Conservation (phyloP, 768 basidiomycete species). For the Brasilioporus rufonigricans region DNA sequence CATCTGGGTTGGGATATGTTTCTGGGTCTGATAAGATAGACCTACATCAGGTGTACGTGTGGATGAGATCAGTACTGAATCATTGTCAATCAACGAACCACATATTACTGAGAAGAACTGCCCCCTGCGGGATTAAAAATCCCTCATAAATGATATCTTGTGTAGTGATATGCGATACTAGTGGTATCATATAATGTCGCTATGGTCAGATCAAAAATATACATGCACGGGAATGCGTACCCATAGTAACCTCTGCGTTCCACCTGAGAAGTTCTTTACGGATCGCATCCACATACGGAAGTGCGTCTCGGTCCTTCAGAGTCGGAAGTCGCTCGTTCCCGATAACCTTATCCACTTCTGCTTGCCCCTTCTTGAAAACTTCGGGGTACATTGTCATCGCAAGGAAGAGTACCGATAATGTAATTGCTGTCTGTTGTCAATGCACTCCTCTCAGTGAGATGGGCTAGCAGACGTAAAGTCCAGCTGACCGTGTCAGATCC, state of each 20-base stretch:
- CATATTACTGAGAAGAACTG: not conserved
- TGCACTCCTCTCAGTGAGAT: not conserved
- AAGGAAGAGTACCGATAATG: constrained; percentile 8
- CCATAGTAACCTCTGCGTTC: not conserved
- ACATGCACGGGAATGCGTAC: not conserved
- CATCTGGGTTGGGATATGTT: constrained; percentile 1
- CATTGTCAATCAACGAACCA: not conserved
- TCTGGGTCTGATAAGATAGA: not conserved
- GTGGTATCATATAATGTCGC: not conserved
- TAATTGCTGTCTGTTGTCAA: constrained; percentile 14
- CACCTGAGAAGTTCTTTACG: constrained; percentile 14
- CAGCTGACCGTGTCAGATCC: constrained; percentile 11
- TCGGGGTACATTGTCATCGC: constrained; percentile 16
- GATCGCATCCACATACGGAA: constrained; percentile 3
- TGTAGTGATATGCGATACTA: constrained; percentile 4
- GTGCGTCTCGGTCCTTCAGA: constrained; percentile 3
- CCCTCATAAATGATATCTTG: constrained; percentile 22
- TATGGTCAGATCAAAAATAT: not conserved
- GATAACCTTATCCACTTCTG: not conserved
- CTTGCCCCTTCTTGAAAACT: constrained; percentile 7
- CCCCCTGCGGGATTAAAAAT: constrained; percentile 21
- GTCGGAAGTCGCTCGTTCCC: constrained; percentile 9
- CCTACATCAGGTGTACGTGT: not conserved
- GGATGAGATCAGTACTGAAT: not conserved
- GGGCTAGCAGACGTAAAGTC: constrained; percentile 15